These are phyloP conservation scores for Candida parachauliodes DNA, from an alignment of 805 yeast genomes.

Conservation along the genomic window DNA sequence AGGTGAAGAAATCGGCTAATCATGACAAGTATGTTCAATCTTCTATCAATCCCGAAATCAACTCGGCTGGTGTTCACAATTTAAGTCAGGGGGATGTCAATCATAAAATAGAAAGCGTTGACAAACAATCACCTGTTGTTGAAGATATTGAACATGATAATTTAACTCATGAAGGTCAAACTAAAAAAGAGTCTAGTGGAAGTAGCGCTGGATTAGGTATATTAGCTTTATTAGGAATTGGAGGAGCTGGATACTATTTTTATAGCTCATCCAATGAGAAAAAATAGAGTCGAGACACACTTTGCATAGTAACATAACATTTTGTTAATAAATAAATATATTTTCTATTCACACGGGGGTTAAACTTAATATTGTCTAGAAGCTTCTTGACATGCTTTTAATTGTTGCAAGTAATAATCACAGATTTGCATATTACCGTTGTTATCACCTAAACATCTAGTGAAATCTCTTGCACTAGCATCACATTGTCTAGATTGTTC, in stretches of 20 bases:
- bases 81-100: conserved; percentile 34
- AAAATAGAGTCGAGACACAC: no score
- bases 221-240: conserved; percentile 18
- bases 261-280: conserved; percentile 2
- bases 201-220: neutral
- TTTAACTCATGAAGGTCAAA: conserved; percentile 16
- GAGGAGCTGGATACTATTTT: conserved; percentile 25
- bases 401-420: conserved; percentile 94
- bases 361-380: conserved; percentile 73
- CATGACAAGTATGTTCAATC: conserved; percentile 39
- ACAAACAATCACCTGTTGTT: conserved; percentile 26
- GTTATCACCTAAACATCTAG: conserved; percentile 92
- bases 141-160: conserved; percentile 39
- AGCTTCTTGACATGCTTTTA: conserved; percentile 96
- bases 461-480: conserved; percentile 89
- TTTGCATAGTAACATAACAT: no score
- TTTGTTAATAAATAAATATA: conserved; percentile 1
- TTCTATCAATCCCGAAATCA: conserved; percentile 39
- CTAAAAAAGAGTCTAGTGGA: neutral
- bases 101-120: conserved; percentile 30
- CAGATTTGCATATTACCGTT: conserved; percentile 95
- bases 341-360: conserved; percentile 3
- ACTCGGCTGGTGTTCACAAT: conserved; percentile 31
- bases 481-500: conserved; percentile 68
- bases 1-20: conserved; percentile 29